Evolutionary conservation across 2,329 filamentous ascomycete species (phyloP).

Genomic region (Penicillium sp.): DNA sequence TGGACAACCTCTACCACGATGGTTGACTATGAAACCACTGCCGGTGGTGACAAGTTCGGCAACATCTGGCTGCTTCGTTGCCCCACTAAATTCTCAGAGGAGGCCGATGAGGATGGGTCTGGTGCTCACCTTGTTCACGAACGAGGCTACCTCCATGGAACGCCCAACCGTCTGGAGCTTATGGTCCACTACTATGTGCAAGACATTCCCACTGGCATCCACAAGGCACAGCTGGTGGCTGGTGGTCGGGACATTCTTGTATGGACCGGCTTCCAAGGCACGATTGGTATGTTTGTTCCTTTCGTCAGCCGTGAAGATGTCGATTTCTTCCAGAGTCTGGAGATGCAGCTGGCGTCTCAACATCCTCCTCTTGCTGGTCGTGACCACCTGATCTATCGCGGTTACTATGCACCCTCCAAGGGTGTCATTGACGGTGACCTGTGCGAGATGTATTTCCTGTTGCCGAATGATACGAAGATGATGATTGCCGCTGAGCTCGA

Average conservation of each 20-base stretch:
- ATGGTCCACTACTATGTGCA: slow-evolving; percentile 90
- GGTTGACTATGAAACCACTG: slow-evolving; percentile 96
- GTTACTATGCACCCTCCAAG: slow-evolving; percentile 96
- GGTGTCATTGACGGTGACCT: slow-evolving; percentile 96
- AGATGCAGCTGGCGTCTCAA: slow-evolving; percentile 83
- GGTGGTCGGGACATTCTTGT: slow-evolving; percentile 90
- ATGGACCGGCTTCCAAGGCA: slow-evolving; percentile 94
- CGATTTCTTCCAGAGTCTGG: slow-evolving; percentile 95
- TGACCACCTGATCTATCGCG: slow-evolving; percentile 93
- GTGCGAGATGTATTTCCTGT: slow-evolving; percentile 85
- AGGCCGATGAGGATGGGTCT: slow-evolving; percentile 89
- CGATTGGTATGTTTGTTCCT: slow-evolving; percentile 89
- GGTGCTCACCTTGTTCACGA: slow-evolving; percentile 92
- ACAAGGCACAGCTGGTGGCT: slow-evolving; percentile 87
- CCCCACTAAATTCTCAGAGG: slow-evolving; percentile 81
- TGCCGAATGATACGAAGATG: slow-evolving; percentile 88
- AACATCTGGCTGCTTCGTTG: slow-evolving; percentile 93
- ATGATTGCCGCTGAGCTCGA: slow-evolving; percentile 95
- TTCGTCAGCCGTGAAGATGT: slow-evolving; percentile 92
- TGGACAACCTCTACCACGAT: slow-evolving; percentile 92
- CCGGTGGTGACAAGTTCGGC: slow-evolving; percentile 96
- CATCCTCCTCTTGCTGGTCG: slow-evolving; percentile 87
- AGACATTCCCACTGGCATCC: slow-evolving; percentile 88
- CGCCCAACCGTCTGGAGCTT: slow-evolving; percentile 80
- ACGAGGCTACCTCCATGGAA: slow-evolving; percentile 85